A percentile compares a stretch with the other conserved stretches of the same genome.
These are phyloP conservation scores for Byssothecium circinans DNA, from an alignment of 2,329 filamentous ascomycete species.

Conservation along the genomic window DNA sequence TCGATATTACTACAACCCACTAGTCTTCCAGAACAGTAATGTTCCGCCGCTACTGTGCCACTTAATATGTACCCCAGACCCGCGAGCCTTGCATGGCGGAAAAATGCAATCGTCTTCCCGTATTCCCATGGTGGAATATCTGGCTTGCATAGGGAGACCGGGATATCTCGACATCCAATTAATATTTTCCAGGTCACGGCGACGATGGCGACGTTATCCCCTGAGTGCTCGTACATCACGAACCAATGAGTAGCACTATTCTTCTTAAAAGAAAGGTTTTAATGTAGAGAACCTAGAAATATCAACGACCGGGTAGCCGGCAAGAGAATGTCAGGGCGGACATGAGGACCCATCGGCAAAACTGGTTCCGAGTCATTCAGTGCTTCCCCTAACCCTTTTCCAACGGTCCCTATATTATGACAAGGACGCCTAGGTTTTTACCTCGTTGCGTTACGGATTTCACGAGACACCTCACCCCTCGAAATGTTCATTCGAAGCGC, in stretches of 20 bases:
- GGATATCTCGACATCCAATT: not conserved
- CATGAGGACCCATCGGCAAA: constrained; percentile 23
- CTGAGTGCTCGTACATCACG: not conserved
- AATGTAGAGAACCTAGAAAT: no score
- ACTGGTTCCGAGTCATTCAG: constrained; percentile 17
- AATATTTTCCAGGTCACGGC: not conserved
- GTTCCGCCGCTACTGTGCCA: constrained; percentile 34
- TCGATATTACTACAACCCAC: constrained; percentile 19
- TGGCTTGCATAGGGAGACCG: not conserved
- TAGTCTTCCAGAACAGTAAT: constrained; percentile 16
- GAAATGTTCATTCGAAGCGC: constrained; percentile 30
- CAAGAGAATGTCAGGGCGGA: not conserved
- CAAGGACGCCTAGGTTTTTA: not conserved
- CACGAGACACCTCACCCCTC: constrained; percentile 3
- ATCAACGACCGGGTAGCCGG: not conserved
- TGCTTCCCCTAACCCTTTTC: not conserved
- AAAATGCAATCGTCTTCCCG: not conserved
- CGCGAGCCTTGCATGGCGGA: not conserved
- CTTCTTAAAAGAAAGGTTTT: not conserved
- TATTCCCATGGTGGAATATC: not conserved
- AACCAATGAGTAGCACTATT: not conserved
- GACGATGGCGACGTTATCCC: not conserved
- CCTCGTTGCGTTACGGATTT: not conserved
- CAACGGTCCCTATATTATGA: no score
- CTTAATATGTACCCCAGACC: constrained; percentile 16